phyloP scores from a whole-genome alignment of 1,139 yeast genomes.

The Scheffersomyces segobiensis region DNA sequence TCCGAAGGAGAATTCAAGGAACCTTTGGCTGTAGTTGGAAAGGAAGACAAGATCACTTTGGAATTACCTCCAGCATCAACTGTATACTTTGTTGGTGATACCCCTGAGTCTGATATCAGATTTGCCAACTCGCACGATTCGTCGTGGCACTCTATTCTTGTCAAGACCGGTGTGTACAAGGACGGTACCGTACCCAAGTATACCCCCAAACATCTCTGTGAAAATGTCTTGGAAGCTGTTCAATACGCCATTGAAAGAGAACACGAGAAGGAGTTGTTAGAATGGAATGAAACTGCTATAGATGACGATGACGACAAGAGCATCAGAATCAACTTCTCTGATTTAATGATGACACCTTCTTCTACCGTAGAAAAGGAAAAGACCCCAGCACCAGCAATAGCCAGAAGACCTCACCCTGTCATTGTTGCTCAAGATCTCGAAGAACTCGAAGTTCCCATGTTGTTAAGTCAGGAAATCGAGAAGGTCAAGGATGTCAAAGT shows the following conservation, averaged over 20 bases:
- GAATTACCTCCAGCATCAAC: conserved; percentile 82
- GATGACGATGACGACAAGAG: conserved; percentile 30
- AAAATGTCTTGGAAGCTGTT: conserved; percentile 78
- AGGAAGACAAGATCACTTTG: conserved; percentile 43
- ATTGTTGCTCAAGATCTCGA: conserved; percentile 31
- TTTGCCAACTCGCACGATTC: conserved; percentile 85
- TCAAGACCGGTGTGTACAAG: conserved; percentile 84
- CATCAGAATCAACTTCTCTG: conserved; percentile 46
- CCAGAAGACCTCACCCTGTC: conserved; percentile 4
- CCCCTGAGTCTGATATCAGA: conserved; percentile 88
- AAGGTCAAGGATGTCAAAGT: conserved; percentile 39
- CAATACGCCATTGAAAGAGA: conserved; percentile 81
- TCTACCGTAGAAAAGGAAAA: conserved; percentile 27
- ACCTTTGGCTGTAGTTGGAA: conserved; percentile 30
- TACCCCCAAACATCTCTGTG: conserved; percentile 71
- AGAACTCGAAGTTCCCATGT: conserved; percentile 43
- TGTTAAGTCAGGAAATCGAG: conserved; percentile 40
- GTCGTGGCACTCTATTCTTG: conserved; percentile 82
- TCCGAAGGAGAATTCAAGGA: conserved; percentile 29
- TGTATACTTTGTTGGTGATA: conserved; percentile 86
- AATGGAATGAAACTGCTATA: conserved; percentile 62
- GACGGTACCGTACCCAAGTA: conserved; percentile 78
- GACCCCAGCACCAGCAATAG: conserved; percentile 3
- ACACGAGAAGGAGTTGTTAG: conserved; percentile 65
- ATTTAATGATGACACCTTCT: conserved; percentile 50